These are phyloP conservation scores for Ustilago bromivora DNA, from an alignment of 1,284 basidiomycete genomes.

Conservation along the genomic window DNA sequence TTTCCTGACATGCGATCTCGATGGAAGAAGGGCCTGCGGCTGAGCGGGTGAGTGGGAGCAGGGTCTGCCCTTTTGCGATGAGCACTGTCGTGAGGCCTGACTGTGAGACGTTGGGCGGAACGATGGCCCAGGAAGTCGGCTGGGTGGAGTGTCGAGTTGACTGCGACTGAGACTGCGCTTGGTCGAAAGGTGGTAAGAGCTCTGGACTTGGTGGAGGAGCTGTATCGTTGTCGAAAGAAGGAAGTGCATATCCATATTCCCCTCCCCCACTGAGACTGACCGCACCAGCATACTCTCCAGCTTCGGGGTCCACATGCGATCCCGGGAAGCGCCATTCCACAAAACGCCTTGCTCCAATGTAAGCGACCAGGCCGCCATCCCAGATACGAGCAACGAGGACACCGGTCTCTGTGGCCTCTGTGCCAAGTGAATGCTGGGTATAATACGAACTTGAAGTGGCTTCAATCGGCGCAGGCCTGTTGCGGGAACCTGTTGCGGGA, in stretches of 20 bases:
- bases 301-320: conserved; percentile 75
- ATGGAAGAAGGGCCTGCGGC: conserved; percentile 41
- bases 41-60: conserved; percentile 49
- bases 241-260: conserved; percentile 40
- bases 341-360: conserved; percentile 81
- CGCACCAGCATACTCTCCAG: conserved; percentile 34
- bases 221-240: conserved; percentile 38
- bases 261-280: conserved; percentile 32
- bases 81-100: conserved; percentile 46
- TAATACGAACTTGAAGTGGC: conserved; percentile 78
- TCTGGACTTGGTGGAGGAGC: conserved; percentile 21
- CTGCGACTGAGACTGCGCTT: conserved; percentile 7
- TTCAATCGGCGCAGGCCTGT: conserved; percentile 39
- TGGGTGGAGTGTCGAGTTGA: conserved; percentile 3
- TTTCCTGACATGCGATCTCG: conserved; percentile 49
- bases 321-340: conserved; percentile 78
- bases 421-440: conserved; percentile 83
- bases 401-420: conserved; percentile 83
- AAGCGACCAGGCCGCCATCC: conserved; percentile 85
- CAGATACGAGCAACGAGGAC: conserved; percentile 87
- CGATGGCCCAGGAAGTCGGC: conserved; percentile 50
- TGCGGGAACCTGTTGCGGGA: conserved; percentile 31
- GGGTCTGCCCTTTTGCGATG: conserved; percentile 36
- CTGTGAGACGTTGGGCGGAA: conserved; percentile 35
- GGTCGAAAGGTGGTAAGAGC: conserved; percentile 31